These are phyloP conservation scores for Poronia punctata DNA, from an alignment of 495 filamentous ascomycete genomes.

Conservation along the genomic window DNA sequence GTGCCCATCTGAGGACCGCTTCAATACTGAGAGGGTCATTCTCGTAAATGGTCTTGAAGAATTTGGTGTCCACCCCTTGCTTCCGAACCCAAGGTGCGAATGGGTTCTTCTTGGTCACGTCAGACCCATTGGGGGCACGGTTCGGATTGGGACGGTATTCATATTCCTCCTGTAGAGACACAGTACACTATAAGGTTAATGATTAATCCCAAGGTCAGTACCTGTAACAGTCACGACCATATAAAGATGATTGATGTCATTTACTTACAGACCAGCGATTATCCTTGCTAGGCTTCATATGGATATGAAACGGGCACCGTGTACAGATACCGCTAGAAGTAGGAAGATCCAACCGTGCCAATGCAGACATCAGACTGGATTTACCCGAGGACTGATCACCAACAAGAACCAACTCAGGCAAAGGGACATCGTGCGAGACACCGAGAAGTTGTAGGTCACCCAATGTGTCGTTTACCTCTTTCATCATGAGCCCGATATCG, in stretches of 20 bases:
- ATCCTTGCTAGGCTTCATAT: constrained; percentile 28
- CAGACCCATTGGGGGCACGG: constrained; percentile 12
- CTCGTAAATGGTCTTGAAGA: constrained; percentile 32
- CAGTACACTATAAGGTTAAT: constrained; percentile 44
- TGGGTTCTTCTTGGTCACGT: constrained; percentile 27
- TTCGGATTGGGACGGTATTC: constrained; percentile 21
- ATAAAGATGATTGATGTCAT: neutral
- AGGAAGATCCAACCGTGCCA: constrained; percentile 65
- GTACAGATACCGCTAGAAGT: constrained; percentile 61
- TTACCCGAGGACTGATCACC: constrained; percentile 77
- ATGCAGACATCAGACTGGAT: constrained; percentile 65
- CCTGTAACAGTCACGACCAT: neutral
- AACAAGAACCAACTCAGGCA: constrained; percentile 69
- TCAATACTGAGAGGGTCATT: constrained; percentile 41
- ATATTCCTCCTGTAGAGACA: constrained; percentile 52
- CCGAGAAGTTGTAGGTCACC: constrained; percentile 32
- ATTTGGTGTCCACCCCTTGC: constrained; percentile 8
- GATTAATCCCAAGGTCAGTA: neutral
- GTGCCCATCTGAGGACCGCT: constrained; percentile 53
- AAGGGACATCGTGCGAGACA: constrained; percentile 42
- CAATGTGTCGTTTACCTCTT: constrained; percentile 33
- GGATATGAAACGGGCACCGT: constrained; percentile 65
- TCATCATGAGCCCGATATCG: constrained; percentile 30
- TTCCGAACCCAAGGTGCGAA: constrained; percentile 32
- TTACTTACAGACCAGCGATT: constrained; percentile 27